Evolutionary conservation across 1,139 yeast genomes (phyloP), one percentile per base, ranked within the genome.

Genomic region (Blastobotrys malaysiensis): DNA sequence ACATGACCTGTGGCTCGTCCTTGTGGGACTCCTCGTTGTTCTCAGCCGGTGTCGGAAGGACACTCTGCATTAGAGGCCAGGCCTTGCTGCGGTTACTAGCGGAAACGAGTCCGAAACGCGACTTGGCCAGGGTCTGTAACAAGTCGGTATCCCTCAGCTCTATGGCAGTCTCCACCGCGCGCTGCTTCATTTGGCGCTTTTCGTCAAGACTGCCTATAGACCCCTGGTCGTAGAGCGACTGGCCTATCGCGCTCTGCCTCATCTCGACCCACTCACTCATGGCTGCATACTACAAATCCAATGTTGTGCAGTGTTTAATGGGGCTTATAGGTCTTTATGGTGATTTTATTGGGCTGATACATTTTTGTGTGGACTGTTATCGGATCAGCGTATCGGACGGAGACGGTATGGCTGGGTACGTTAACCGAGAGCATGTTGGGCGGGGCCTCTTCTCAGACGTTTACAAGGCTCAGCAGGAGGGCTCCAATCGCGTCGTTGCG

Each of bases 1-100:
- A 76, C 52, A 72, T 69, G 1, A 90, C 90, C 69, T 93, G 99
- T 16, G 78, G 80, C 65, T 87, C 93, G 64, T 90, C 97, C 47
- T 70, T 74, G 65, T 87, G 93, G 0, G 73, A 72, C 1, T 24
- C 46, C 19, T 51, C 46, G 21, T 44, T 16, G 5, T 7, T 13
- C 3, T 31, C 39, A 31, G 39, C 3, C 16, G 16, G 16, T 3
- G 36, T 6, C 16, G 39, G 39, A 31, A 31, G 39, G 5, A 27
- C 45, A 44, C 14, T n/a, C 51, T 36, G 11, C 45, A 57, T 16
- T 44, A 54, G 3, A 2, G 60, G 57, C 60, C 63, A 61, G 0
- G 51, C 54, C 48, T 52, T 51, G 9, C 68, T 52, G 51, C 88
- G 67, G 31, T 76, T 58, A 3, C 72, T 72, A 50, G 73, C 70